Percentiles rank a stretch among this genome's conserved stretches.
phyloP scores from a whole-genome alignment of 805 yeast genomes.

The Kuraishia cidri region DNA sequence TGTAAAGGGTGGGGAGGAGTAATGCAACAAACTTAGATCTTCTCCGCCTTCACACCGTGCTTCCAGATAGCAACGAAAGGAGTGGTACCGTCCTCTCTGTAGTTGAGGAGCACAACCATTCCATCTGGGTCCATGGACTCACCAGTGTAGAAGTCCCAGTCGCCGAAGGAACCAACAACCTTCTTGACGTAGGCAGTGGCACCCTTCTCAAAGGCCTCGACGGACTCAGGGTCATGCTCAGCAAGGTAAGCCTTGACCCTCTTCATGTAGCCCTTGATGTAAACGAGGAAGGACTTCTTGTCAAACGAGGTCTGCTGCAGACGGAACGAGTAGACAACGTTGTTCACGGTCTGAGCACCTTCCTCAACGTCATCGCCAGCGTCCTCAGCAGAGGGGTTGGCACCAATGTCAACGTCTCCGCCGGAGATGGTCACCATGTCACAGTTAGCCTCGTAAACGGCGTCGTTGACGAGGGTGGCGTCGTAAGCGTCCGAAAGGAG shows the following conservation, averaged over 20 bases:
- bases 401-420: conserved; percentile 97
- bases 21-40: conserved; percentile 62
- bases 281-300: conserved; percentile 94
- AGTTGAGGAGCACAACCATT: conserved; percentile 95
- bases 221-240: conserved; percentile 82
- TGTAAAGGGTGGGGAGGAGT: conserved; percentile 1
- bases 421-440: conserved; percentile 77
- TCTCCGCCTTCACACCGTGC: conserved; percentile 88
- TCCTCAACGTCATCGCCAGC: conserved; percentile 80
- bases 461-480: conserved; percentile 77
- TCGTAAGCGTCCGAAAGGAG: conserved; percentile 96
- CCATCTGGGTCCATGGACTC: conserved; percentile 99
- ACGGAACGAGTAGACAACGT: conserved; percentile 98
- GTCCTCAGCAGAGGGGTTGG: conserved; percentile 98
- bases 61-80: conserved; percentile 98
- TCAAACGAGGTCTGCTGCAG: conserved; percentile 92
- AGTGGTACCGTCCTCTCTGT: conserved; percentile 99
- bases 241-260: conserved; percentile 82
- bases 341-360: conserved; percentile 88
- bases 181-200: conserved; percentile 95
- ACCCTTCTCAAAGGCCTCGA: conserved; percentile 92
- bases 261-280: conserved; percentile 99
- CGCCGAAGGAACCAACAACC: conserved; percentile 90
- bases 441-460: conserved; percentile 95
- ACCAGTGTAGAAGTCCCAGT: conserved; percentile 99